Evolutionary conservation across 2,329 filamentous ascomycete species (phyloP).

Genomic region (Raffaelea albimanens): DNA sequence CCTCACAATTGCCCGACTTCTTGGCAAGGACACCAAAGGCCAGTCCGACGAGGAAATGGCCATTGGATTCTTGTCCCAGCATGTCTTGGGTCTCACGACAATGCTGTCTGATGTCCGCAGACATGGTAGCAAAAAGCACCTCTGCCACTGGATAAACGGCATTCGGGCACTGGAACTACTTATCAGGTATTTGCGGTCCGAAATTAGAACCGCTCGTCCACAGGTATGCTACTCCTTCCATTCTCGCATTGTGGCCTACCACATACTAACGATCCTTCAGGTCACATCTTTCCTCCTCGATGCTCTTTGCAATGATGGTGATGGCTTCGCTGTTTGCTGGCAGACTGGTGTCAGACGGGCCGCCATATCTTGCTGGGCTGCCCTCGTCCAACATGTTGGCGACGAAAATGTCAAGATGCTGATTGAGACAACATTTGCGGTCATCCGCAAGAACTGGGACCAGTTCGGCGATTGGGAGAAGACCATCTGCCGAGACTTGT

Average conservation of each 20-base stretch:
- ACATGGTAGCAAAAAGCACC: constrained; percentile 10
- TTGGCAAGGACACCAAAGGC: constrained; percentile 17
- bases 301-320: constrained; percentile 60
- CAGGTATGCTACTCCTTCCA: no score
- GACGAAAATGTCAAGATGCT: constrained; percentile 61
- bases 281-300: constrained; percentile 89
- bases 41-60: constrained; percentile 43
- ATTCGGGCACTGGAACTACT: constrained; percentile 82
- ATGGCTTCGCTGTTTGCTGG: constrained; percentile 10
- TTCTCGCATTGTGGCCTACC: no score
- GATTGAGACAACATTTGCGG: constrained; percentile 81
- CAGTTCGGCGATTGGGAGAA: constrained; percentile 53
- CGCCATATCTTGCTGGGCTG: constrained; percentile 76
- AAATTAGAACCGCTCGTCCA: constrained; percentile 71
- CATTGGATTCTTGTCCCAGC: constrained; percentile 67
- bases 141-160: constrained; percentile 14
- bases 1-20: constrained; percentile 10
- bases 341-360: constrained; percentile 50
- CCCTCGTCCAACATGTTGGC: constrained; percentile 65
- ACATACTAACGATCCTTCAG: constrained; percentile 27
- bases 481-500: constrained; percentile 48
- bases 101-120: constrained; percentile 59
- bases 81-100: constrained; percentile 80
- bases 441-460: constrained; percentile 74
- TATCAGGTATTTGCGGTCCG: constrained; percentile 63